These are phyloP conservation scores for Leishmania turanica DNA, from an alignment of 208 protist species.

Conservation along the genomic window DNA sequence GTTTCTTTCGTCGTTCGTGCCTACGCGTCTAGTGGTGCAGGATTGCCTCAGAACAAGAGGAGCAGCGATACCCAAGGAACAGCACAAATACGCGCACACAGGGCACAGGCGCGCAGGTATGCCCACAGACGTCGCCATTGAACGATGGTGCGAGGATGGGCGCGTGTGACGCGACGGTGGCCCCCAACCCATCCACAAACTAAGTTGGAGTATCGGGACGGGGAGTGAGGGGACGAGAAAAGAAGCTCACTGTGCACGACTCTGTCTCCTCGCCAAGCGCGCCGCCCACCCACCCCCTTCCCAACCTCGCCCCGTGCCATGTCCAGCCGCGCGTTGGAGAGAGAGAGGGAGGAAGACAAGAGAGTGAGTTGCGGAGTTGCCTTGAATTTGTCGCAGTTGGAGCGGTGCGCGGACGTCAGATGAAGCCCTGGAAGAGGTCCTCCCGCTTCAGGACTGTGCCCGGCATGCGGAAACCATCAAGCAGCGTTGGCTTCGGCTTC, in stretches of 20 bases:
- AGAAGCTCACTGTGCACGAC: not conserved
- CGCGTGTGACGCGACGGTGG: not conserved
- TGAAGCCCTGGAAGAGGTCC: slow-evolving; percentile 28
- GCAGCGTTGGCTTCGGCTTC: not conserved
- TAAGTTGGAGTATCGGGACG: not conserved
- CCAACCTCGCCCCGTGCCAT: not conserved
- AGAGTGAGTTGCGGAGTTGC: not conserved
- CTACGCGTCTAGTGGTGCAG: not conserved
- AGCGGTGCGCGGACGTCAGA: not conserved
- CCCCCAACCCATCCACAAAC: not conserved
- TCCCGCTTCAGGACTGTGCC: slow-evolving; percentile 26
- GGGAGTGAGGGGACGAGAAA: not conserved
- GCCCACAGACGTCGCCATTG: not conserved
- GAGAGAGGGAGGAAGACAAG: not conserved
- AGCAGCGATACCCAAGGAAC: not conserved
- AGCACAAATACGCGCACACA: not conserved
- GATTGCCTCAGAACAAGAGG: not conserved
- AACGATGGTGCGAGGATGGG: not conserved
- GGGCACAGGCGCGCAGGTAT: not conserved
- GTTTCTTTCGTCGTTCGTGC: not conserved
- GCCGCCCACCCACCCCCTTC: not conserved
- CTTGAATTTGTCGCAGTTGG: not conserved
- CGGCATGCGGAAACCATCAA: slow-evolving; percentile 31
- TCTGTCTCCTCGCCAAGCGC: not conserved
- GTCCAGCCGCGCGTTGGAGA: not conserved